A percentile compares a stretch with the other conserved stretches of the same genome.
These are phyloP conservation scores for Phytopythium kandeliae DNA, from an alignment of 352 stramenopile species.

Conservation along the genomic window DNA sequence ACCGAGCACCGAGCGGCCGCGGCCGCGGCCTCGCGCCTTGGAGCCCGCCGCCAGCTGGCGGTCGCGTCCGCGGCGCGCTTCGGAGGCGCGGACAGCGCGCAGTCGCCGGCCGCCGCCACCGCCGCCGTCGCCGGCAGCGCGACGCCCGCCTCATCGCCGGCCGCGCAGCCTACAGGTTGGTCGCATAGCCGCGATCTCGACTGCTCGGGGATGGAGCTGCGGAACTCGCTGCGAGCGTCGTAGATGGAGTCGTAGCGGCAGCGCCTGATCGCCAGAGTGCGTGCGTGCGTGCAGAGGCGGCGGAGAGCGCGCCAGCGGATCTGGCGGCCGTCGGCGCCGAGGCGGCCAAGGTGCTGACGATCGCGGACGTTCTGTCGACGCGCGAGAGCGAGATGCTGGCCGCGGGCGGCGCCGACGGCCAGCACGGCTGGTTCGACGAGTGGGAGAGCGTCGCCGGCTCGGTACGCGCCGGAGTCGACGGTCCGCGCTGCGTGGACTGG, in stretches of 20 bases:
- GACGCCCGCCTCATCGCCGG: background rate
- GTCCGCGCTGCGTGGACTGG: too few species aligned
- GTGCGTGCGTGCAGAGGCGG: background rate
- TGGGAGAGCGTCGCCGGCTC: slow-evolving; percentile 70
- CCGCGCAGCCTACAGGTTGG: background rate
- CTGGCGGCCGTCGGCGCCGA: slow-evolving; percentile 51
- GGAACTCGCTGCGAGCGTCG: too few species aligned
- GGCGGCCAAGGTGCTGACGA: slow-evolving; percentile 61
- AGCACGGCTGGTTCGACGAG: slow-evolving; percentile 32
- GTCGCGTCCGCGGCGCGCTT: slow-evolving; percentile 14
- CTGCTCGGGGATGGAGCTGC: too few species aligned
- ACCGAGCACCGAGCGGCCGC: background rate
- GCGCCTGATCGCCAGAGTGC: too few species aligned
- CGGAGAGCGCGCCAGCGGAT: slow-evolving; percentile 27
- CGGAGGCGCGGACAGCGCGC: slow-evolving; percentile 9
- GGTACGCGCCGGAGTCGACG: slow-evolving; percentile 32
- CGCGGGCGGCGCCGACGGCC: slow-evolving; percentile 11
- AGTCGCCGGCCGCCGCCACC: background rate
- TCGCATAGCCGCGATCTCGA: too few species aligned
- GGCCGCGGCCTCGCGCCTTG: background rate
- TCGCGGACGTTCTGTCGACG: slow-evolving; percentile 58
- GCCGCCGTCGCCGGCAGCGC: background rate
- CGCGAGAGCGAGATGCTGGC: slow-evolving; percentile 48
- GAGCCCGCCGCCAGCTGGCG: slow-evolving; percentile 12
- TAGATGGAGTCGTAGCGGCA: too few species aligned